Percentiles rank a stretch among this genome's conserved stretches.
These are phyloP conservation scores for Nectriaceae sp. DNA, from an alignment of 2,329 filamentous ascomycete genomes.

Conservation along the genomic window DNA sequence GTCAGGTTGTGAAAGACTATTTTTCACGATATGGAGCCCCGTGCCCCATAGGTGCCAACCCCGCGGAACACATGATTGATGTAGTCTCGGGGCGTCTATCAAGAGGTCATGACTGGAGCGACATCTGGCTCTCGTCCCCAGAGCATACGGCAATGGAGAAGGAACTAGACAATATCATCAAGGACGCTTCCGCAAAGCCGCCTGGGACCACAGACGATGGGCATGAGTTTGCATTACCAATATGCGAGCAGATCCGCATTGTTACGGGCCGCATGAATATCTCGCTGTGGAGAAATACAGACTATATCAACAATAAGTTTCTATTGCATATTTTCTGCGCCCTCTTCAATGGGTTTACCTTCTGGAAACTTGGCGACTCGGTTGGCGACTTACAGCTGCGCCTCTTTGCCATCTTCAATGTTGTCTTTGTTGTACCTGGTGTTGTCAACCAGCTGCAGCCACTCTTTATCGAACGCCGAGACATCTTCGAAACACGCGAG, in stretches of 20 bases:
- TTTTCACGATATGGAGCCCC: slow-evolving; percentile 68
- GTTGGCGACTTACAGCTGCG: slow-evolving; percentile 39
- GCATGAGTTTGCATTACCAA: slow-evolving; percentile 69
- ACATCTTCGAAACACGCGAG: slow-evolving; percentile 51
- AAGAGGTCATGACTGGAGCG: slow-evolving; percentile 58
- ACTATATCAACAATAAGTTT: slow-evolving; percentile 66
- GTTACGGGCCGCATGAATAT: slow-evolving; percentile 62
- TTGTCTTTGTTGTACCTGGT: slow-evolving; percentile 51
- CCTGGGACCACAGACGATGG: slow-evolving; percentile 45
- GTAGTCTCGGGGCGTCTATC: slow-evolving; percentile 48
- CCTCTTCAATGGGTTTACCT: slow-evolving; percentile 48
- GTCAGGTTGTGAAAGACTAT: slow-evolving; percentile 57
- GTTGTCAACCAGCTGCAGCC: slow-evolving; percentile 42
- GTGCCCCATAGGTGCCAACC: slow-evolving; percentile 66
- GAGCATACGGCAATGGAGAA: slow-evolving; percentile 54
- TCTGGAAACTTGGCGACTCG: slow-evolving; percentile 45
- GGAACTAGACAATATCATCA: slow-evolving; percentile 63
- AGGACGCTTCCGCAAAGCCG: slow-evolving; percentile 48
- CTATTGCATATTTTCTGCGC: slow-evolving; percentile 40
- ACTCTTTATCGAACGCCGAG: slow-evolving; percentile 48
- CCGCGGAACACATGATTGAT: slow-evolving; percentile 75
- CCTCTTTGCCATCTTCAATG: slow-evolving; percentile 51
- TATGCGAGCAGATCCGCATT: slow-evolving; percentile 61
- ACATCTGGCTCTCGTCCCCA: slow-evolving; percentile 65
- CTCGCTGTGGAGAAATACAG: slow-evolving; percentile 63